Evolutionary conservation across 495 filamentous ascomycete species (phyloP).

Genomic region (Halenospora varia): DNA sequence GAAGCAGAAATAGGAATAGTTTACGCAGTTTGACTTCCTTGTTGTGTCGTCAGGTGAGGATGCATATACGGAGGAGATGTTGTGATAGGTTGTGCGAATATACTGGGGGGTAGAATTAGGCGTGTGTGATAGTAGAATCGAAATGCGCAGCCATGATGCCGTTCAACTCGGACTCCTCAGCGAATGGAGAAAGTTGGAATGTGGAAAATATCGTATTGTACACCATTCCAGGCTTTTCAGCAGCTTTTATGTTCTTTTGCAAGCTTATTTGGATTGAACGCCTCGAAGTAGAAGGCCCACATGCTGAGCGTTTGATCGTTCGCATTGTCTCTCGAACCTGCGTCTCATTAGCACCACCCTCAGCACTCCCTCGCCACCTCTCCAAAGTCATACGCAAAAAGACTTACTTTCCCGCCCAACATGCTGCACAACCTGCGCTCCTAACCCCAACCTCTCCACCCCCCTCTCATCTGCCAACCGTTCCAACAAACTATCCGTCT

Average conservation of each 20-base stretch:
- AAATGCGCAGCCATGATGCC: no score
- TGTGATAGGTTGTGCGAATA: no score
- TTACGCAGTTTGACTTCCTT: no score
- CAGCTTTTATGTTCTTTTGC: background rate
- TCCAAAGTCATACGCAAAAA: background rate
- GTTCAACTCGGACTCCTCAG: no score
- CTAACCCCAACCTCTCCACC: conserved; percentile 29
- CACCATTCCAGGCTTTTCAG: no score
- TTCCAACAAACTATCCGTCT: conserved; percentile 36
- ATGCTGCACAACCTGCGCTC: conserved; percentile 34
- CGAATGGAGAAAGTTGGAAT: no score
- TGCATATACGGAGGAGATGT: no score
- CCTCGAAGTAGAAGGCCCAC: background rate
- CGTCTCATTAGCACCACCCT: background rate
- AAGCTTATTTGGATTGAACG: background rate
- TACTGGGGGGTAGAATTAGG: no score
- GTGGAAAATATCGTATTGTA: no score
- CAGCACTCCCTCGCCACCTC: background rate
- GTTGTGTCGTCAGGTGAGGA: no score
- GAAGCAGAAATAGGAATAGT: no score
- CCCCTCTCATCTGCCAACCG: conserved; percentile 29
- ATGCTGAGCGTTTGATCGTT: background rate
- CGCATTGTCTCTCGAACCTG: background rate
- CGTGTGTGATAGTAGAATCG: no score
- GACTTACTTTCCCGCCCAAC: conserved; percentile 25